Conservation (phyloP, 2,329 filamentous ascomycete species). For the Aschersonia sp. region DNA sequence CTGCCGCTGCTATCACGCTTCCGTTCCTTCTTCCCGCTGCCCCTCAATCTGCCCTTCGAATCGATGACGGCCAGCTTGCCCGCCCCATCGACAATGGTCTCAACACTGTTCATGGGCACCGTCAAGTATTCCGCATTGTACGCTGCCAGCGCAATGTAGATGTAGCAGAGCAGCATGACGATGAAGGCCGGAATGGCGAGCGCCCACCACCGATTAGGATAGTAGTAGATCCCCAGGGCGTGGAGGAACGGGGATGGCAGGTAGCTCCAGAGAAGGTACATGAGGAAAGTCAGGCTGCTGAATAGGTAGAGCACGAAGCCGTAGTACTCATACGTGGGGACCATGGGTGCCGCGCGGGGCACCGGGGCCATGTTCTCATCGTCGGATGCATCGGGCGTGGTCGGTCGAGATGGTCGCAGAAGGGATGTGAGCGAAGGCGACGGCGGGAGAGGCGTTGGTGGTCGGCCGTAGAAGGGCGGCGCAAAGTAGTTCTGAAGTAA, state of each 20-base stretch:
- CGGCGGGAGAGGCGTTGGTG: slow-evolving; percentile 86
- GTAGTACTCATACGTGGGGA: slow-evolving; percentile 99
- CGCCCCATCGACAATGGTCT: slow-evolving; percentile 84
- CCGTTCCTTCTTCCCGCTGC: slow-evolving; percentile 20
- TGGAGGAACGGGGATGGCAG: slow-evolving; percentile 85
- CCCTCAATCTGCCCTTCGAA: slow-evolving; percentile 40
- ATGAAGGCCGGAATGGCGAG: slow-evolving; percentile 83
- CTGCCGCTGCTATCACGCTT: slow-evolving; percentile 20
- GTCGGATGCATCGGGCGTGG: slow-evolving; percentile 83
- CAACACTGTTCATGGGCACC: slow-evolving; percentile 61
- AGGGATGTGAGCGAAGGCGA: slow-evolving; percentile 88
- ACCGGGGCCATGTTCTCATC: slow-evolving; percentile 74
- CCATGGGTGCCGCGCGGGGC: slow-evolving; percentile 75
- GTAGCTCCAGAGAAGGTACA: slow-evolving; percentile 70
- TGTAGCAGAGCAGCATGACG: slow-evolving; percentile 78
- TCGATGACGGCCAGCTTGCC: slow-evolving; percentile 78
- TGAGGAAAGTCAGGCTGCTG: slow-evolving; percentile 65
- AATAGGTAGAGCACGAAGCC: slow-evolving; percentile 95
- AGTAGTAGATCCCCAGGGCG: slow-evolving; percentile 89
- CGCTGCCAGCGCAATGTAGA: slow-evolving; percentile 79
- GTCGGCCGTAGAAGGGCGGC: slow-evolving; percentile 92
- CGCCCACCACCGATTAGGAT: slow-evolving; percentile 96
- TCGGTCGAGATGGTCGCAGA: slow-evolving; percentile 78
- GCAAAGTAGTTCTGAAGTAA: slow-evolving; percentile 42
- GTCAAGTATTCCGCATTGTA: slow-evolving; percentile 90